Conservation (phyloP, 108 stramenopile genomes). For the Nitzschia sp. region DNA sequence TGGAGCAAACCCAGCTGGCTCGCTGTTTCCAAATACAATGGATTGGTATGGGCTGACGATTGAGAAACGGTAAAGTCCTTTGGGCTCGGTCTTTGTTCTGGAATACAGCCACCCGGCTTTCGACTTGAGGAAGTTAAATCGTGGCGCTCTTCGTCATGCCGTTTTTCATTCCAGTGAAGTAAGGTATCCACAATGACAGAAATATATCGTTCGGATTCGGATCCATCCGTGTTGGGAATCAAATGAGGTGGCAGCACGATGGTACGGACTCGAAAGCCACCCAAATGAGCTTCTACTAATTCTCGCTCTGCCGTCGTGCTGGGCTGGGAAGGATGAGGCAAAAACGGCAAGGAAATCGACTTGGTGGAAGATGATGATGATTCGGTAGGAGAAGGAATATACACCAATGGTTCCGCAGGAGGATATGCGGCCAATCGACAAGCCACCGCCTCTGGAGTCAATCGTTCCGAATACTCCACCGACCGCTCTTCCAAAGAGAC, state of each 20-base stretch:
- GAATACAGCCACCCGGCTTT: not conserved
- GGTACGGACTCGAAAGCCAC: conserved; percentile 29
- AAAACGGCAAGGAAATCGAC: conserved; percentile 17
- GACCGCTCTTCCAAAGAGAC: conserved; percentile 70
- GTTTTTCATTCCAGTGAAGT: conserved; percentile 17
- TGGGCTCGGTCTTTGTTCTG: not conserved
- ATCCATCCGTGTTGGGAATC: conserved; percentile 22
- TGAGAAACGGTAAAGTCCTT: conserved; percentile 32
- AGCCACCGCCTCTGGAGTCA: conserved; percentile 82
- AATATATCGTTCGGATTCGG: conserved; percentile 39
- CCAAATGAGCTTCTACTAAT: conserved; percentile 13
- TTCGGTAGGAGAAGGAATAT: conserved; percentile 56
- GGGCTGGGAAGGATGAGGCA: conserved; percentile 12
- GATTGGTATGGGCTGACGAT: conserved; percentile 39
- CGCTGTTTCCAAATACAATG: conserved; percentile 80
- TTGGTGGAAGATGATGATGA: not conserved
- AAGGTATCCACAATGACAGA: conserved; percentile 27
- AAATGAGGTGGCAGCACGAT: conserved; percentile 21
- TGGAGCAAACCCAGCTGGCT: conserved; percentile 73
- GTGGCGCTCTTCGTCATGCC: conserved; percentile 21
- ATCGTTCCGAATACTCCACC: conserved; percentile 70
- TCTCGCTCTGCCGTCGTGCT: not conserved
- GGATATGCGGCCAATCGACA: conserved; percentile 81
- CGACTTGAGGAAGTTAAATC: not conserved
- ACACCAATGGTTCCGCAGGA: conserved; percentile 74